Percentiles rank a stretch among this genome's conserved stretches.
Evolutionary conservation across 176 grass and related monocot species (phyloP).

Genomic region (Oryza coarctata): DNA sequence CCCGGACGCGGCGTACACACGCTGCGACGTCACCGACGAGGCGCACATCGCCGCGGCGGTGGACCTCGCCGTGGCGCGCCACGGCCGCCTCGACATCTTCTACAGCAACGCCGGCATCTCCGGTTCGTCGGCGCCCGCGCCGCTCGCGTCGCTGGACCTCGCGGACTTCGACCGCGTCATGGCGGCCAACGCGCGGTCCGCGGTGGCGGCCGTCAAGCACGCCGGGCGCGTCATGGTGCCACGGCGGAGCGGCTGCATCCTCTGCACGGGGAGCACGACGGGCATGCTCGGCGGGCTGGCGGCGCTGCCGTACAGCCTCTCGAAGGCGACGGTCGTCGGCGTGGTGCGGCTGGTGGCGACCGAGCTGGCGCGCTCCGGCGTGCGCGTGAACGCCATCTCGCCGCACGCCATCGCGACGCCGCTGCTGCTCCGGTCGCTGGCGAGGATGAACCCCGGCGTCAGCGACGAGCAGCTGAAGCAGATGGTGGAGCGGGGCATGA

Average conservation of each 20-base stretch:
- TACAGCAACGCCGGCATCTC: constrained; percentile 48
- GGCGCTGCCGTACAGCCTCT: constrained; percentile 42
- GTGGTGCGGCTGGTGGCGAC: constrained; percentile 27
- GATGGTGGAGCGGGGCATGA: constrained; percentile 36
- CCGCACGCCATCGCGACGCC: constrained; percentile 52
- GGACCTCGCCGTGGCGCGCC: constrained; percentile 29
- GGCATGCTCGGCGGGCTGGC: constrained; percentile 42
- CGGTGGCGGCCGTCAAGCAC: constrained; percentile 68
- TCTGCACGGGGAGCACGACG: constrained; percentile 63
- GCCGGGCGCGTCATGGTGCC: constrained; percentile 82
- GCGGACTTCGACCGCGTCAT: constrained; percentile 75
- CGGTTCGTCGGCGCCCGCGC: neutral
- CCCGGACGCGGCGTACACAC: constrained; percentile 23
- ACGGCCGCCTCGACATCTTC: constrained; percentile 47
- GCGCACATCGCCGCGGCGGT: constrained; percentile 33
- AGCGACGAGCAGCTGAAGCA: constrained; percentile 35
- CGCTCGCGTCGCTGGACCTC: constrained; percentile 50
- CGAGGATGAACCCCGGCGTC: constrained; percentile 20
- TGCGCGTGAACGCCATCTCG: constrained; percentile 49
- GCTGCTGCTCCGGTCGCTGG: constrained; percentile 21
- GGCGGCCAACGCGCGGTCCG: constrained; percentile 53
- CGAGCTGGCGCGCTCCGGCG: constrained; percentile 39
- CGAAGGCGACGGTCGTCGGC: constrained; percentile 28
- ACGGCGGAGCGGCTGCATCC: constrained; percentile 44
- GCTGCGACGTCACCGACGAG: constrained; percentile 47